Conservation (phyloP, 2,329 filamentous ascomycete species). For the Fusarium austroafricanum region DNA sequence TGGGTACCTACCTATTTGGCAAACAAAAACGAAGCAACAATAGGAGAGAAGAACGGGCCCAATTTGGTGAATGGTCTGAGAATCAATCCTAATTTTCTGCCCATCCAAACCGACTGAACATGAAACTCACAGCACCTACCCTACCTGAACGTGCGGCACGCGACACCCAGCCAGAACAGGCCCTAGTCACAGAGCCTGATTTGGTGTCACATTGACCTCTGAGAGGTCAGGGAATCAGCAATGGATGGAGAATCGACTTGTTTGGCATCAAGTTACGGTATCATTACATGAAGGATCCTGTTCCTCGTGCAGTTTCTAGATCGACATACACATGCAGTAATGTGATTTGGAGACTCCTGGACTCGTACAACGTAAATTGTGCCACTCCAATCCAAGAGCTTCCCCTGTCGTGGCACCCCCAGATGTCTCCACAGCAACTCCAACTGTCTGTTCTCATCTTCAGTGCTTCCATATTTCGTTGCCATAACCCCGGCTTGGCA, state of each 20-base stretch:
- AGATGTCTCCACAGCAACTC: conserved; percentile 15
- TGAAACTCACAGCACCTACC: background rate
- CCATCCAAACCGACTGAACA: background rate
- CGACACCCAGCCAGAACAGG: conserved; percentile 23
- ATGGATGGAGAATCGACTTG: background rate
- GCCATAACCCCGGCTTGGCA: conserved; percentile 42
- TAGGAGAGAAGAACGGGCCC: background rate
- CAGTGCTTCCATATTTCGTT: conserved; percentile 27
- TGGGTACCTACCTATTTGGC: background rate
- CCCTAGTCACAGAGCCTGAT: background rate
- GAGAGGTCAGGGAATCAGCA: background rate
- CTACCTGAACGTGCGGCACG: conserved; percentile 39
- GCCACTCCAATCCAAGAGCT: conserved; percentile 5
- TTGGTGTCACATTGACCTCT: background rate
- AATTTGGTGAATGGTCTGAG: background rate
- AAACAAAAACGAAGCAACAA: background rate
- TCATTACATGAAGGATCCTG: background rate
- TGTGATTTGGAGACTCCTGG: background rate
- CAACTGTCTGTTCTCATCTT: conserved; percentile 3
- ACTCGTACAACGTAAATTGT: background rate
- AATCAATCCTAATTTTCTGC: background rate
- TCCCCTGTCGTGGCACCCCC: conserved; percentile 18
- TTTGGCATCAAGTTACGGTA: background rate
- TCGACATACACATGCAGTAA: background rate
- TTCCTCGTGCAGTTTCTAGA: background rate